Percentiles rank a stretch among this genome's conserved stretches.
Evolutionary conservation across 2,329 filamentous ascomycete genomes (phyloP).

Genomic region (Curvularia sp.): DNA sequence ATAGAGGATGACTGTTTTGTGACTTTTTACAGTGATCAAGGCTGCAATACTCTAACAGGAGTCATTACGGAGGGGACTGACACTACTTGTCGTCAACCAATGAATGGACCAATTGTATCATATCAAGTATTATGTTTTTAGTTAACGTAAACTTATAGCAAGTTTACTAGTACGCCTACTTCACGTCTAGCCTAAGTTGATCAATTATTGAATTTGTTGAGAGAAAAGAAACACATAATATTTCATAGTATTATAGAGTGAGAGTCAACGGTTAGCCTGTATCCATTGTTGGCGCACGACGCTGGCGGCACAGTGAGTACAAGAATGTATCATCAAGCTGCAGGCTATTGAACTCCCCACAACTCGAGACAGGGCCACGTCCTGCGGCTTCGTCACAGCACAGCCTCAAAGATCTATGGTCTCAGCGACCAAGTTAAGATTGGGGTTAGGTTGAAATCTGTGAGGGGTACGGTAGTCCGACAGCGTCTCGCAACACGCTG

Average conservation of each 20-base stretch:
- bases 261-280: not conserved
- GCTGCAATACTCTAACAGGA: too few species aligned
- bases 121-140: too few species aligned
- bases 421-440: not conserved
- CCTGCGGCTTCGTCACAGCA: not conserved
- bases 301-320: not conserved
- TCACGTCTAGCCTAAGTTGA: not conserved
- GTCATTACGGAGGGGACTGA: too few species aligned
- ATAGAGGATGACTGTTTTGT: too few species aligned
- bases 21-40: too few species aligned
- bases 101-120: too few species aligned
- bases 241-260: not conserved
- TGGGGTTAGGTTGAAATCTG: not conserved
- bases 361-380: not conserved
- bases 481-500: not conserved
- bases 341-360: not conserved
- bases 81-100: too few species aligned
- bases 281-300: not conserved
- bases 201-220: not conserved
- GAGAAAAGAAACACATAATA: not conserved
- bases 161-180: too few species aligned
- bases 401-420: not conserved
- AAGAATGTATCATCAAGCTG: not conserved
- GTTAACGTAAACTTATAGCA: too few species aligned
- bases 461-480: not conserved